Evolutionary conservation across 2,329 filamentous ascomycete genomes (phyloP).

Genomic region (Penicillium verrucosum): DNA sequence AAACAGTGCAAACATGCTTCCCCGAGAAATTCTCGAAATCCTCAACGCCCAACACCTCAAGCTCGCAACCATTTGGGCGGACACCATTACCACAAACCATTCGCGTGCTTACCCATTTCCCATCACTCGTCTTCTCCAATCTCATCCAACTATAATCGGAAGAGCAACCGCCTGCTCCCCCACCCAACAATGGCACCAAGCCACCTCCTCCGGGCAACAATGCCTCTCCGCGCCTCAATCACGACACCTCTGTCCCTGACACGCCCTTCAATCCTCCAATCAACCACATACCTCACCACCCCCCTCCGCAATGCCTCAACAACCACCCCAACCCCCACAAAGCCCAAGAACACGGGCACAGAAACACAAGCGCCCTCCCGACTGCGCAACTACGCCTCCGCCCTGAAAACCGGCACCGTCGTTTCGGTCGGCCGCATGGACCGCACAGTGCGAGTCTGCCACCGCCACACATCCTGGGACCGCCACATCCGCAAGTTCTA

Average conservation of each 20-base stretch:
- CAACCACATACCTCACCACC: slow-evolving; percentile 15
- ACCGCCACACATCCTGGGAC: slow-evolving; percentile 37
- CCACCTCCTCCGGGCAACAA: slow-evolving; percentile 30
- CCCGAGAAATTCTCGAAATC: slow-evolving; percentile 32
- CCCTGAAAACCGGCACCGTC: slow-evolving; percentile 39
- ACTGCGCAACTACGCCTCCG: slow-evolving; percentile 37
- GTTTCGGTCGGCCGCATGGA: slow-evolving; percentile 43
- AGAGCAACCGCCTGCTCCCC: neutral
- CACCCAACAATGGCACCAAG: slow-evolving; percentile 28
- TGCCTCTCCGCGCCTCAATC: slow-evolving; percentile 31
- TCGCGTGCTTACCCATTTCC: neutral
- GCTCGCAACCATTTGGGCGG: slow-evolving; percentile 5
- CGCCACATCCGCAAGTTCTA: slow-evolving; percentile 38
- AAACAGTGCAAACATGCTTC: slow-evolving; percentile 28
- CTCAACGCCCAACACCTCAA: slow-evolving; percentile 12
- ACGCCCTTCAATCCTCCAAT: slow-evolving; percentile 24
- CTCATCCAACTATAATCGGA: neutral
- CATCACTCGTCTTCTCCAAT: neutral
- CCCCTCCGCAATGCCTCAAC: slow-evolving; percentile 21
- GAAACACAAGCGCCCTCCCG: slow-evolving; percentile 24
- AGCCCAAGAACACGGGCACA: slow-evolving; percentile 12
- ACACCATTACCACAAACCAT: slow-evolving; percentile 1
- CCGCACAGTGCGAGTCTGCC: slow-evolving; percentile 39
- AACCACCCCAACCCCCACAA: slow-evolving; percentile 5
- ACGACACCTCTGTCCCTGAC: slow-evolving; percentile 24